phyloP scores from a whole-genome alignment of 805 yeast species.

The Ogataea angusta region DNA sequence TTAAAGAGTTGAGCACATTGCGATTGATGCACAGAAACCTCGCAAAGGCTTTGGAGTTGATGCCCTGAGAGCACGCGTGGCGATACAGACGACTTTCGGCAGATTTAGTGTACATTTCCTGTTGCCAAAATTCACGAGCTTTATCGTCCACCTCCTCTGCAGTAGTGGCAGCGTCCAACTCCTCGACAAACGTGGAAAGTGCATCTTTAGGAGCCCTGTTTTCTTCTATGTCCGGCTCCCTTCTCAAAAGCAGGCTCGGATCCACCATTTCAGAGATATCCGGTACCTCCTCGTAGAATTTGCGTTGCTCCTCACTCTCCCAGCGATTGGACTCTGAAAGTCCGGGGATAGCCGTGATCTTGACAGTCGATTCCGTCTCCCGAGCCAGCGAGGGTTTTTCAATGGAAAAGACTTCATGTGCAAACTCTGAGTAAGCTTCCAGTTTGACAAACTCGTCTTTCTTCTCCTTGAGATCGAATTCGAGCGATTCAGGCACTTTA shows the following conservation, averaged over 20 bases:
- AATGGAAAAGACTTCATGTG: constrained; percentile 41
- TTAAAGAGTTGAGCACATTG: background rate
- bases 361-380: constrained; percentile 19
- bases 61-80: constrained; percentile 47
- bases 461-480: constrained; percentile 26
- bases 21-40: constrained; percentile 64
- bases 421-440: constrained; percentile 37
- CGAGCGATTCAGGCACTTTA: constrained; percentile 40
- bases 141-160: constrained; percentile 50
- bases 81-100: constrained; percentile 58
- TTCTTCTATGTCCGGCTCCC: no score
- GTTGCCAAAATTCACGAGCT: constrained; percentile 45
- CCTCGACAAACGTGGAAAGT: constrained; percentile 1
- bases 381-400: constrained; percentile 36
- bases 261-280: constrained; percentile 35
- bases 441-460: constrained; percentile 40
- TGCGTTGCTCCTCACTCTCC: constrained; percentile 63
- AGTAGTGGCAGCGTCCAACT: constrained; percentile 37
- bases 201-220: constrained; percentile 1
- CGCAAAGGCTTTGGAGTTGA: constrained; percentile 49
- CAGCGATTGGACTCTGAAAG: constrained; percentile 38
- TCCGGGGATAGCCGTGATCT: background rate
- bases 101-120: constrained; percentile 66
- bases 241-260: constrained; percentile 15
- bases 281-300: constrained; percentile 61